Evolutionary conservation across 768 basidiomycete genomes (phyloP).

Genomic region (Kwoniella dejecticola): DNA sequence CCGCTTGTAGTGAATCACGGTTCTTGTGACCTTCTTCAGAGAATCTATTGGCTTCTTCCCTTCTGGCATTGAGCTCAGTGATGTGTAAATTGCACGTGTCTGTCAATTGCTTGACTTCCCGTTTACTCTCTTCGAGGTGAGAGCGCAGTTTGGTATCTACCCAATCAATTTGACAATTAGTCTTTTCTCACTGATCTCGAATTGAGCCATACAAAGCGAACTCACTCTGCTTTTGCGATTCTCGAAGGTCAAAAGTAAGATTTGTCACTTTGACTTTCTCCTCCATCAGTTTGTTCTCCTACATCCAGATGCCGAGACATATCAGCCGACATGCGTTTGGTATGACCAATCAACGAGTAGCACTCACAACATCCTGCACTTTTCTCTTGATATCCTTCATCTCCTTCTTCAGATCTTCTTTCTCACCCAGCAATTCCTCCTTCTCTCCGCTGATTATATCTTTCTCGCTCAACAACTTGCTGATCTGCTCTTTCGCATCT

Average conservation of each 20-base stretch:
- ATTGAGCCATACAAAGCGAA: background rate
- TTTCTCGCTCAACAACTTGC: constrained; percentile 3
- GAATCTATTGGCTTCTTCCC: constrained; percentile 29
- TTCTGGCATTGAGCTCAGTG: constrained; percentile 30
- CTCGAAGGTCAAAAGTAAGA: constrained; percentile 32
- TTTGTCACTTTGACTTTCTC: constrained; percentile 29
- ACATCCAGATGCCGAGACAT: background rate
- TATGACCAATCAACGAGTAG: background rate
- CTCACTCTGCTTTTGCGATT: constrained; percentile 40
- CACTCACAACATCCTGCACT: constrained; percentile 62
- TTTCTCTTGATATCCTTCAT: constrained; percentile 47
- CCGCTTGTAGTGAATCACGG: constrained; percentile 31
- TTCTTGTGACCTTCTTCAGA: constrained; percentile 22
- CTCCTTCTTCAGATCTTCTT: constrained; percentile 36
- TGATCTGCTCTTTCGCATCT: background rate
- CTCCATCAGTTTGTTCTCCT: constrained; percentile 31
- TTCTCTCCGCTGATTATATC: constrained; percentile 61
- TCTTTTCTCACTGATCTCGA: background rate
- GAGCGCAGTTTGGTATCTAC: constrained; percentile 39
- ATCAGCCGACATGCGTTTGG: background rate
- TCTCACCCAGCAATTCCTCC: constrained; percentile 66
- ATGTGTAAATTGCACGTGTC: constrained; percentile 37
- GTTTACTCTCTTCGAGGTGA: constrained; percentile 41
- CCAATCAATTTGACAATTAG: background rate
- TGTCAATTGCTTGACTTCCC: constrained; percentile 25